These are phyloP conservation scores for Capronia coronata DNA, from an alignment of 2,329 filamentous ascomycete species.

Conservation along the genomic window DNA sequence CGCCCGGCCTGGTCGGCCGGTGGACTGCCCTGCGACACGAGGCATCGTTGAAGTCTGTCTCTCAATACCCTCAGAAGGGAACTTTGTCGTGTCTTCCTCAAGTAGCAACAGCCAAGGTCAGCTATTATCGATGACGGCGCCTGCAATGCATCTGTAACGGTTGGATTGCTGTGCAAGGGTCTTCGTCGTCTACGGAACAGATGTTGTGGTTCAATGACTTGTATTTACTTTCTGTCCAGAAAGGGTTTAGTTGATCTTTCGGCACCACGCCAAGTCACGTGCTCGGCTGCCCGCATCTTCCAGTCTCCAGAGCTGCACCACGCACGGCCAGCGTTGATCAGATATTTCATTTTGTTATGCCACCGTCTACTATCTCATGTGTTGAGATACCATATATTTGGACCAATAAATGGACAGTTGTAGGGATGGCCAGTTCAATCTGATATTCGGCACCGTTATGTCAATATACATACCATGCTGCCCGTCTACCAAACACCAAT, in stretches of 20 bases:
- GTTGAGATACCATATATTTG: no score
- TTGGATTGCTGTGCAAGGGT: not conserved
- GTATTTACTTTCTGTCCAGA: slow-evolving; percentile 7
- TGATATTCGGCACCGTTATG: not conserved
- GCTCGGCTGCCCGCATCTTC: not conserved
- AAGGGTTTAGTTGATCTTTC: slow-evolving; percentile 6
- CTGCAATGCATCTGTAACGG: not conserved
- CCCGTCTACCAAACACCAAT: not conserved
- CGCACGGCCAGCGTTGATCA: no score
- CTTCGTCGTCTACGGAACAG: not conserved
- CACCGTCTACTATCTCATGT: no score
- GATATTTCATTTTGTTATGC: no score
- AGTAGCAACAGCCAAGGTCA: not conserved
- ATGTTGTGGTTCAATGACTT: not conserved
- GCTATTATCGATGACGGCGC: not conserved
- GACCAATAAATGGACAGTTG: no score
- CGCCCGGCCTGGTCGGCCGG: slow-evolving; percentile 14
- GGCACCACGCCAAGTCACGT: slow-evolving; percentile 3
- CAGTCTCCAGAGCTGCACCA: no score
- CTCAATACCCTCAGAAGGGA: not conserved
- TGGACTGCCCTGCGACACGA: slow-evolving; percentile 17
- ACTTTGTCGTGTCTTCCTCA: not conserved
- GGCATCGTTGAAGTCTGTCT: slow-evolving; percentile 14
- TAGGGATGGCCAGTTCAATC: no score
- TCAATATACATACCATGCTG: no score